These are phyloP conservation scores for Linaria vulgaris DNA, from an alignment of 257 asterid genomes.

Conservation along the genomic window DNA sequence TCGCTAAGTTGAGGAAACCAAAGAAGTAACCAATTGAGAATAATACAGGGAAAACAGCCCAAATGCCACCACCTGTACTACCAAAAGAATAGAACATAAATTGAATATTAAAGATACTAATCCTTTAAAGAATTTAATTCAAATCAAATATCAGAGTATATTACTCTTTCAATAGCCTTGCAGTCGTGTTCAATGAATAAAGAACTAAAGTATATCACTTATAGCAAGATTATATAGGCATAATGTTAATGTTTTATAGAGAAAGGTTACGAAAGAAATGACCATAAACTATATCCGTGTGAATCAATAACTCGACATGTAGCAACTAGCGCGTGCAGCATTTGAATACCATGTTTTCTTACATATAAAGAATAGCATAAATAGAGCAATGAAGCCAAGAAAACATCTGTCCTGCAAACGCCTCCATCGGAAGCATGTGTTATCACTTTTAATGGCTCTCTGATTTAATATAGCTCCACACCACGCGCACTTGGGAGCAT, in stretches of 20 bases:
- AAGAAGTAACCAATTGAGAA: conserved; percentile 53
- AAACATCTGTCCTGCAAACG: conserved; percentile 75
- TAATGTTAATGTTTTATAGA: no score
- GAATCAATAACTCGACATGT: background rate
- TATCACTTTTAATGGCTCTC: conserved; percentile 43
- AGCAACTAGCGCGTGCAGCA: background rate
- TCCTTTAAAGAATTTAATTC: conserved; percentile 2
- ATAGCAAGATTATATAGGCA: background rate
- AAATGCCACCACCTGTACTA: conserved; percentile 78
- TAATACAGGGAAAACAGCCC: conserved; percentile 74
- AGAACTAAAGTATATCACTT: background rate
- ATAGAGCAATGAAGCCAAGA: conserved; percentile 52
- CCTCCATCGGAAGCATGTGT: conserved; percentile 51
- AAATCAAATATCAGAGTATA: conserved; percentile 13
- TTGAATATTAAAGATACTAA: conserved; percentile 14
- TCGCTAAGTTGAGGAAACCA: conserved; percentile 48
- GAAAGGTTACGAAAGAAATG: no score
- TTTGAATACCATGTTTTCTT: no score
- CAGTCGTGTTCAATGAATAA: conserved; percentile 1
- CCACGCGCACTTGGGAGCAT: conserved; percentile 86
- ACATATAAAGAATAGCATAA: conserved; percentile 80
- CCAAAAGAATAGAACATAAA: conserved; percentile 30
- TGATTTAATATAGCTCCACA: conserved; percentile 90
- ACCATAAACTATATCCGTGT: background rate
- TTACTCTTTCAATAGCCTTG: background rate